Percentiles rank a stretch among this genome's conserved stretches.
These are phyloP conservation scores for Thecamonas trahens DNA, from an alignment of 78 protist species.

Conservation along the genomic window DNA sequence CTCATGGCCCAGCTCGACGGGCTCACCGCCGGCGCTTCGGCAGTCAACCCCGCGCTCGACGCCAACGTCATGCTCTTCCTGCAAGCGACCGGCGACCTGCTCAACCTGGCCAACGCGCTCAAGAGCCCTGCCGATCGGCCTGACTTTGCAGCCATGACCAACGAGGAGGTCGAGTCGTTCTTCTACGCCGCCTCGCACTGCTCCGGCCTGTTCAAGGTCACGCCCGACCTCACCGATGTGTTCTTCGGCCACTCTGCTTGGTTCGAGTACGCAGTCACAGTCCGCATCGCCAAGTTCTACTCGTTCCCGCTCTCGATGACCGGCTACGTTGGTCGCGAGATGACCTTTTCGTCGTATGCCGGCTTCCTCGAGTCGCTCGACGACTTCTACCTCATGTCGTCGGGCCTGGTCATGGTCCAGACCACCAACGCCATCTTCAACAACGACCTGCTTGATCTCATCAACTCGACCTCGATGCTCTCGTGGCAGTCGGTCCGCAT, in stretches of 20 bases:
- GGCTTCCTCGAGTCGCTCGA: conserved; percentile 51
- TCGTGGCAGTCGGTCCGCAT: conserved; percentile 15
- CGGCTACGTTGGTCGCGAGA: background rate
- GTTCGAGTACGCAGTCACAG: conserved; percentile 23
- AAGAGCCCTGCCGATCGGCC: background rate
- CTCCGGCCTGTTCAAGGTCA: conserved; percentile 47
- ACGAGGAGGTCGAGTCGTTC: conserved; percentile 16
- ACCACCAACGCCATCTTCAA: conserved; percentile 59
- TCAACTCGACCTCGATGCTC: conserved; percentile 11
- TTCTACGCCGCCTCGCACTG: conserved; percentile 32
- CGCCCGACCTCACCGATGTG: conserved; percentile 34
- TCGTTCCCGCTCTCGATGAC: conserved; percentile 1
- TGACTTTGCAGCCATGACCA: conserved; percentile 9
- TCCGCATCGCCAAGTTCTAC: conserved; percentile 59
- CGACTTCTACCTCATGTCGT: conserved; percentile 57
- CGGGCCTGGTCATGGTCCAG: conserved; percentile 53
- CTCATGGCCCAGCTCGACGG: conserved; percentile 23
- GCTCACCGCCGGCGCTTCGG: conserved; percentile 44
- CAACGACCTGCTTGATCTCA: conserved; percentile 26
- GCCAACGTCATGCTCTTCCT: conserved; percentile 19
- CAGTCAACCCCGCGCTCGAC: background rate
- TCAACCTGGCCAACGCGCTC: conserved; percentile 16
- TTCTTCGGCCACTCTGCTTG: conserved; percentile 55
- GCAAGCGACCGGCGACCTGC: conserved; percentile 37
- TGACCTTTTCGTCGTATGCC: conserved; percentile 43